Evolutionary conservation across 768 basidiomycete genomes (phyloP), one percentile per base, ranked within the genome.

Genomic region (Lepiota venenata): DNA sequence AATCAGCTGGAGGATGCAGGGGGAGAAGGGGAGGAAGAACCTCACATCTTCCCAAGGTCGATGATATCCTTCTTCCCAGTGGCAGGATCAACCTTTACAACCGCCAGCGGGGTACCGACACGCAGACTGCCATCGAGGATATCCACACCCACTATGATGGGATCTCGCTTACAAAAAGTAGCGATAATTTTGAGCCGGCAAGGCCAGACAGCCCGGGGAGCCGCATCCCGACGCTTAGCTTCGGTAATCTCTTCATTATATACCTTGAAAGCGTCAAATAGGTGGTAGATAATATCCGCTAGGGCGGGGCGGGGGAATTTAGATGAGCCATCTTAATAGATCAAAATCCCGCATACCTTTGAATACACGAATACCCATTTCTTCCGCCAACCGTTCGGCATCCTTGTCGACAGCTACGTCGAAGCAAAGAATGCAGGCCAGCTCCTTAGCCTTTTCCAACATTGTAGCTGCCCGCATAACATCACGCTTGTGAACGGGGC

Each of bases 241-340:
- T 97, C 96, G 55, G 79, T 78, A 50, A 98, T 93, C 71, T 93
- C 91, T 56, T 81, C 80, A 66, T 96, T 96, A 71, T 98, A 98
- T 1, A 86, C 90, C 40, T 85, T 97, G 76, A 98, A 98, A 14
- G 93, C 83, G 65, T 98, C 95, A 66, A 98, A 98, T 42, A 99
- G 74, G 68, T 98, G 96, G 70, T 99, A 99, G 62, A 99, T 98
- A 67, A 98, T 98, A 69, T 97, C 94, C 58, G 96, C 96, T 98
- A 67, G 22, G 58, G 25, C 56, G 9, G 8, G 47, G 35, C 37
- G 45, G 47, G 45, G 61, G 21, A 64, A 55, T 27, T 21, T 37
- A 32, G 2, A 46, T 56, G 29, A 58, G 35, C 32, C 25, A 25
- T 16, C 27, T 22, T 48, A 40, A 47, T 35, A 20, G 37, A 9